These are phyloP conservation scores for Hyphopichia fennica DNA, from an alignment of 1,139 yeast species.

Conservation along the genomic window DNA sequence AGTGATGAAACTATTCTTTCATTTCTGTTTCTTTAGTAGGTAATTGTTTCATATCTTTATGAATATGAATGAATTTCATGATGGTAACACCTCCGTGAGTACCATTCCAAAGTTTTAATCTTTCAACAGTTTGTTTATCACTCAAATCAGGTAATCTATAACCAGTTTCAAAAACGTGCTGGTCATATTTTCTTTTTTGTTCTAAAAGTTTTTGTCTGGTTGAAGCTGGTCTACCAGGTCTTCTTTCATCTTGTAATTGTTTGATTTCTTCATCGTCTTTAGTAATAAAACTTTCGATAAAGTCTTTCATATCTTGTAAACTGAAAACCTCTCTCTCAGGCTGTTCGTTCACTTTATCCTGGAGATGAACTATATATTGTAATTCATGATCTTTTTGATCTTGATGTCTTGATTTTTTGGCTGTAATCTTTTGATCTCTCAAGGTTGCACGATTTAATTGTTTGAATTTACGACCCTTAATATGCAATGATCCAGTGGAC, in stretches of 20 bases:
- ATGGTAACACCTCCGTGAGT: conserved; percentile 75
- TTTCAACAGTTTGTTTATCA: conserved; percentile 57
- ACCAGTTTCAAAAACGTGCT: conserved; percentile 65
- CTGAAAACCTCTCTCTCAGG: conserved; percentile 45
- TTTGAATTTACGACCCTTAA: conserved; percentile 85
- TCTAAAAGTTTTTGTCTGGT: conserved; percentile 68
- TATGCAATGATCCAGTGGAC: conserved; percentile 69
- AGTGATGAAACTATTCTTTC: conserved; percentile 8
- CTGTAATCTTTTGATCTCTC: conserved; percentile 69
- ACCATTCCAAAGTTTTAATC: conserved; percentile 75
- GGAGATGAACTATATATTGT: conserved; percentile 60
- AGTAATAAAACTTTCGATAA: conserved; percentile 62
- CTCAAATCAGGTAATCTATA: conserved; percentile 72
- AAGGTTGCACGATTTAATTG: conserved; percentile 83
- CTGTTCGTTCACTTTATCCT: conserved; percentile 56
- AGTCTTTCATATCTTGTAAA: conserved; percentile 56
- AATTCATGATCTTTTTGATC: conserved; percentile 63
- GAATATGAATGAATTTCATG: conserved; percentile 46
- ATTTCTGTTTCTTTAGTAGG: conserved; percentile 28
- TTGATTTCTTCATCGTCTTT: conserved; percentile 75
- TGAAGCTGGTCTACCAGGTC: conserved; percentile 86
- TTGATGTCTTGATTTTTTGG: conserved; percentile 53
- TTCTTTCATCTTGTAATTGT: conserved; percentile 55
- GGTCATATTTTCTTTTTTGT: conserved; percentile 59
- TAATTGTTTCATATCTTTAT: conserved; percentile 29